phyloP scores from a whole-genome alignment of 208 protist genomes.

The Lotmaria passim region DNA sequence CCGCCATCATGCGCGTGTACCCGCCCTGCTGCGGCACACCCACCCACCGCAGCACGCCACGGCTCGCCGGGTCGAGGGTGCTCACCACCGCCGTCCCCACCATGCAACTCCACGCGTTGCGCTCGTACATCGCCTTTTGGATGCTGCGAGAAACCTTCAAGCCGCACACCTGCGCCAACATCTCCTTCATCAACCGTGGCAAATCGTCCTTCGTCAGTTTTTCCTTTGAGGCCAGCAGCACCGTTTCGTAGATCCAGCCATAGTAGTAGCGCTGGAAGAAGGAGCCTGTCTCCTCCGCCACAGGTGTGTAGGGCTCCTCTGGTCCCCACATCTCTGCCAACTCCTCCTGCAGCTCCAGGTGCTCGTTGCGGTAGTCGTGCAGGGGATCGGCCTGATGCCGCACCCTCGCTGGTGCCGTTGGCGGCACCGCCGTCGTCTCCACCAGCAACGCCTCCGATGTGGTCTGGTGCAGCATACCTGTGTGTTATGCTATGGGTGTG shows the following conservation, averaged over 20 bases:
- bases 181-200: conserved; percentile 33
- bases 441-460: conserved; percentile 15
- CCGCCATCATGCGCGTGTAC: conserved; percentile 58
- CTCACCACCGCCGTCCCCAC: conserved; percentile 46
- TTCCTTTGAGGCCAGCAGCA: conserved; percentile 48
- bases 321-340: conserved; percentile 58
- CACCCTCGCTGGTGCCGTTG: not conserved
- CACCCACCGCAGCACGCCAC: conserved; percentile 65
- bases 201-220: conserved; percentile 45
- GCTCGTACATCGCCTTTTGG: conserved; percentile 30
- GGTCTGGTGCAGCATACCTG: not conserved
- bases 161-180: conserved; percentile 43
- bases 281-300: conserved; percentile 41
- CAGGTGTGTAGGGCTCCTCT: conserved; percentile 41
- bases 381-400: conserved; percentile 11
- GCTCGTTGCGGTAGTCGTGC: conserved; percentile 19
- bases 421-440: conserved; percentile 3
- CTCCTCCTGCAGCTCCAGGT: conserved; percentile 17
- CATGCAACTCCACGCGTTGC: conserved; percentile 54
- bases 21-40: conserved; percentile 64
- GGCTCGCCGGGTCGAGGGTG: conserved; percentile 44
- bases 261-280: conserved; percentile 51
- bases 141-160: conserved; percentile 40
- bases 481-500: too few relatives aligned
- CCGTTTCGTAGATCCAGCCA: conserved; percentile 46